Evolutionary conservation across 805 yeast species (phyloP).

Genomic region (Kodamaea lidongshanica): DNA sequence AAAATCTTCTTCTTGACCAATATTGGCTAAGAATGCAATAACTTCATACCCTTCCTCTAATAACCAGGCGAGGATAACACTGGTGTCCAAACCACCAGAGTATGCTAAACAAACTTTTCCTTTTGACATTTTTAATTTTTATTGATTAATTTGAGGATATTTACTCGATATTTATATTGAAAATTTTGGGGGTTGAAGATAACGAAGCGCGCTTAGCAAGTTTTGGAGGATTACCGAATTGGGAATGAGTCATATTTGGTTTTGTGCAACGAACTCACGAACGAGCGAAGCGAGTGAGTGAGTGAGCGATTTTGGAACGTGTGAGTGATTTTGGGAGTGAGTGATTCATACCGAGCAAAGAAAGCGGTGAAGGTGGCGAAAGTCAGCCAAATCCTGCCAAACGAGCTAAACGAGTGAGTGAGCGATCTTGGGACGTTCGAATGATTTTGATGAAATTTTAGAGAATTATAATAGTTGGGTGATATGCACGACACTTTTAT

Average conservation of each 20-base stretch:
- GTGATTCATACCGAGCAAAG: too few species aligned
- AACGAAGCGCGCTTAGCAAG: constrained; percentile 25
- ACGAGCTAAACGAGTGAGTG: too few species aligned
- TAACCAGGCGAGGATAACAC: constrained; percentile 96
- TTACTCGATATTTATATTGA: constrained; percentile 14
- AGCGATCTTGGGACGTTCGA: too few species aligned
- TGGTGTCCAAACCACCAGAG: constrained; percentile 98
- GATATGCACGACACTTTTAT: too few species aligned
- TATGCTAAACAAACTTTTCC: constrained; percentile 99
- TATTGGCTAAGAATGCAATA: constrained; percentile 95
- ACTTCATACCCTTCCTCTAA: constrained; percentile 97
- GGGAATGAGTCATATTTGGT: constrained; percentile 18
- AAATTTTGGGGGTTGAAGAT: constrained; percentile 12
- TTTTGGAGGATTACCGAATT: constrained; percentile 16
- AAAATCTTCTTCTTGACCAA: constrained; percentile 99
- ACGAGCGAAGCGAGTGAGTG: background rate
- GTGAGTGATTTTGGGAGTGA: background rate
- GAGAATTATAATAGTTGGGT: too few species aligned
- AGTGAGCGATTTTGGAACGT: constrained; percentile 1
- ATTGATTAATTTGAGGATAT: constrained; percentile 6
- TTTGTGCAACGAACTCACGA: constrained; percentile 1
- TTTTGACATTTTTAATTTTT: constrained; percentile 61
- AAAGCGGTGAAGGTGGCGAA: too few species aligned
- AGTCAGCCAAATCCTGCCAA: too few species aligned
- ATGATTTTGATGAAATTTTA: too few species aligned